phyloP scores from a whole-genome alignment of 371 early-diverging fungal genomes.

The Vavraia culicis region DNA sequence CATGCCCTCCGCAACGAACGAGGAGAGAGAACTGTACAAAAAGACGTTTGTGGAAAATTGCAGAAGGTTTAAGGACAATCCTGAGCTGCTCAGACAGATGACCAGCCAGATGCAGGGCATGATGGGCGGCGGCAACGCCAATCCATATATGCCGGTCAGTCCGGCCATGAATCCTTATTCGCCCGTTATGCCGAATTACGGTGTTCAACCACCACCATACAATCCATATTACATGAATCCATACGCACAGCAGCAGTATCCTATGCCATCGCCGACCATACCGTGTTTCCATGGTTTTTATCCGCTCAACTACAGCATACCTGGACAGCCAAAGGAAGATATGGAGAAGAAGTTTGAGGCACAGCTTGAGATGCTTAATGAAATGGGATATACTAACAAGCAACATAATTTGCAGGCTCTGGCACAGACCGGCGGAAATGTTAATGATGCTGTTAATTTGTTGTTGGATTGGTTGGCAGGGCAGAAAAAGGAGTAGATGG shows the following conservation, averaged over 20 bases:
- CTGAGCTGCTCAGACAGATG: conserved; percentile 4
- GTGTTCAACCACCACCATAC: conserved; percentile 1
- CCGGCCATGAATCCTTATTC: background rate
- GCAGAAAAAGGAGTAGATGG: too few relatives aligned
- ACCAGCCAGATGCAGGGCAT: conserved; percentile 1
- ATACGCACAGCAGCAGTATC: conserved; percentile 1
- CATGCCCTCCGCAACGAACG: conserved; percentile 6
- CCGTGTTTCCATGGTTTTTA: conserved; percentile 26
- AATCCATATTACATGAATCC: background rate
- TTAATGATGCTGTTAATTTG: conserved; percentile 23
- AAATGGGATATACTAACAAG: conserved; percentile 35
- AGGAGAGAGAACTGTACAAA: conserved; percentile 26
- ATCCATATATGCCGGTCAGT: conserved; percentile 7
- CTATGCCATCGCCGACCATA: conserved; percentile 4
- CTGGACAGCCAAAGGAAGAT: background rate
- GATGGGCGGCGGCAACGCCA: background rate
- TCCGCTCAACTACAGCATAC: conserved; percentile 1
- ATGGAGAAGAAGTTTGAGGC: conserved; percentile 8
- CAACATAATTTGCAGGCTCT: conserved; percentile 22
- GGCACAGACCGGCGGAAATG: conserved; percentile 22
- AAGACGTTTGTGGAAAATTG: conserved; percentile 2
- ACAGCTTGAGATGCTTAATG: conserved; percentile 16
- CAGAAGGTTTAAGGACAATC: conserved; percentile 24
- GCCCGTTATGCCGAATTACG: background rate
- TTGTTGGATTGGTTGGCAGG: conserved; percentile 8